A percentile compares a stretch with the other conserved stretches of the same genome.
phyloP scores from a whole-genome alignment of 1,284 basidiomycete genomes.

The Rhodotorula sp. region DNA sequence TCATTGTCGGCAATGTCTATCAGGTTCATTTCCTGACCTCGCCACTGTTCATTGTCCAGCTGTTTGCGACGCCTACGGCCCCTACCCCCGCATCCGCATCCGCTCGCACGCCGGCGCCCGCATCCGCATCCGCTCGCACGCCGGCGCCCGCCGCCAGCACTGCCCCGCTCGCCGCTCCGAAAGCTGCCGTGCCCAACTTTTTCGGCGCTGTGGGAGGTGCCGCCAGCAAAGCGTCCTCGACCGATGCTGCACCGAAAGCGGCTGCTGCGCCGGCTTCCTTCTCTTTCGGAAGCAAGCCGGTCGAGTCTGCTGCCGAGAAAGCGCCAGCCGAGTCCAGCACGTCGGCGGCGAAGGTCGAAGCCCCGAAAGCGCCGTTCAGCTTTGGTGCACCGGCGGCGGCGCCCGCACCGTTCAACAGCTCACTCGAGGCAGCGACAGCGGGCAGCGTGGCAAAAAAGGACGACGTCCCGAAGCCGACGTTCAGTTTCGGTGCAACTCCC shows the following conservation, averaged over 20 bases:
- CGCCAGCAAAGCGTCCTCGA: background rate
- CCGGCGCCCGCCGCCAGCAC: background rate
- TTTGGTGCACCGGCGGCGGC: background rate
- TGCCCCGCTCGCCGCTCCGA: background rate
- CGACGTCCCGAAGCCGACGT: background rate
- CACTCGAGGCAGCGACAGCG: background rate
- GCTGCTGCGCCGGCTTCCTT: background rate
- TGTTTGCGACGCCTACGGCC: too few species aligned
- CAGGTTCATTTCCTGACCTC: too few species aligned
- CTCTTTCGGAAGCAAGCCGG: background rate
- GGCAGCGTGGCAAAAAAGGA: background rate
- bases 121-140: background rate
- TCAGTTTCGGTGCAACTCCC: slow-evolving; percentile 2
- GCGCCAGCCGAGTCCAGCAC: background rate
- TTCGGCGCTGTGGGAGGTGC: background rate
- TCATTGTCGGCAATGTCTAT: too few species aligned
- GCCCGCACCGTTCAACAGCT: background rate
- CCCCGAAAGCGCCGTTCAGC: background rate
- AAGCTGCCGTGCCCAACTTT: slow-evolving; percentile 1
- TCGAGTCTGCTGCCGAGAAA: background rate
- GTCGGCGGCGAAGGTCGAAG: background rate
- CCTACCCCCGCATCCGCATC: background rate
- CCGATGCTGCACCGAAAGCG: background rate
- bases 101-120: background rate
- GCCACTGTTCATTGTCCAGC: too few species aligned